Evolutionary conservation across 2,329 filamentous ascomycete genomes (phyloP).

Genomic region (Alternaria dauci): DNA sequence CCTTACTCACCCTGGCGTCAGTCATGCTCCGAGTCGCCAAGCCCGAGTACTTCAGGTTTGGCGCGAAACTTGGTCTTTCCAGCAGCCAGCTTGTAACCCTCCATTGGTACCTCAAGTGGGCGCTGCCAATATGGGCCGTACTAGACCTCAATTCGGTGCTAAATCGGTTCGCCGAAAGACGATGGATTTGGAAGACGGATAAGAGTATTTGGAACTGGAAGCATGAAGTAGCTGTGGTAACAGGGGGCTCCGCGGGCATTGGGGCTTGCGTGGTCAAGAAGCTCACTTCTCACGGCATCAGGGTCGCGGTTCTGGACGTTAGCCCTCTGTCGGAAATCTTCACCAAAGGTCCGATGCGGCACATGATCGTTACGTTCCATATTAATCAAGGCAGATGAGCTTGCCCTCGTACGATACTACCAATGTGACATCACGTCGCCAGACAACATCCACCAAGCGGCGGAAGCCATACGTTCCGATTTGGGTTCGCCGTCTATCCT

Average conservation of each 20-base stretch:
- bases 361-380: neutral
- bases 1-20: slow-evolving; percentile 29
- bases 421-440: slow-evolving; percentile 47
- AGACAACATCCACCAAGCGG: slow-evolving; percentile 37
- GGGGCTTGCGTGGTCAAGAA: slow-evolving; percentile 45
- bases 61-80: slow-evolving; percentile 29
- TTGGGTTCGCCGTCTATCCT: slow-evolving; percentile 45
- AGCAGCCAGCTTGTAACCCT: slow-evolving; percentile 34
- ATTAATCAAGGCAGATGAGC: slow-evolving; percentile 35
- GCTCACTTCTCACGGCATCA: slow-evolving; percentile 42
- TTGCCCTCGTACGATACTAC: slow-evolving; percentile 35
- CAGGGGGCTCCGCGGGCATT: slow-evolving; percentile 49
- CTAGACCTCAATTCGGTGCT: slow-evolving; percentile 38
- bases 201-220: slow-evolving; percentile 42
- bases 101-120: slow-evolving; percentile 39
- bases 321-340: slow-evolving; percentile 40
- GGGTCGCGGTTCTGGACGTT: slow-evolving; percentile 49
- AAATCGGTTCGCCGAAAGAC: slow-evolving; percentile 48
- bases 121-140: slow-evolving; percentile 32
- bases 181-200: slow-evolving; percentile 49
- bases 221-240: slow-evolving; percentile 48
- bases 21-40: slow-evolving; percentile 24
- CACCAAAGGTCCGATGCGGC: slow-evolving; percentile 32
- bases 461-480: slow-evolving; percentile 45
- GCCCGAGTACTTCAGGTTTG: slow-evolving; percentile 35